A percentile compares a stretch with the other conserved stretches of the same genome.
These are phyloP conservation scores for Periconia sp. DNA, from an alignment of 2,329 filamentous ascomycete genomes.

Conservation along the genomic window DNA sequence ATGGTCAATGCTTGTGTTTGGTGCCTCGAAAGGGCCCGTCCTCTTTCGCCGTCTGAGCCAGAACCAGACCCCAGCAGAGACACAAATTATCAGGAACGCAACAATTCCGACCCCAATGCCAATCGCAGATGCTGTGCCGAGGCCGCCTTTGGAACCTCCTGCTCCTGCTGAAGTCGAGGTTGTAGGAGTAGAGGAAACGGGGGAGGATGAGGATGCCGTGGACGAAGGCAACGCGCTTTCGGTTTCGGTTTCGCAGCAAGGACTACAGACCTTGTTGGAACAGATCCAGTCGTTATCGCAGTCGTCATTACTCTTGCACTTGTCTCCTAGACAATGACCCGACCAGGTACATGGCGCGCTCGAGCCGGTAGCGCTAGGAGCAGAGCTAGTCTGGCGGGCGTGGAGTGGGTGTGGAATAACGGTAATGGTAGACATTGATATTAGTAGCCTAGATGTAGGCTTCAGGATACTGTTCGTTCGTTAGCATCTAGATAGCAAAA, in stretches of 20 bases:
- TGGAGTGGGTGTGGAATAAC: not conserved
- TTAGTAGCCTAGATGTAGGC: too few species aligned
- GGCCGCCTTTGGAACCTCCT: conserved; percentile 2
- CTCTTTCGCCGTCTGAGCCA: conserved; percentile 23
- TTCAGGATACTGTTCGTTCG: not conserved
- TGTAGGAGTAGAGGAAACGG: not conserved
- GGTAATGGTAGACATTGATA: conserved; percentile 5
- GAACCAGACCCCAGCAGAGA: conserved; percentile 29
- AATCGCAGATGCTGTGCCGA: conserved; percentile 28
- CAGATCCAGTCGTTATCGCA: conserved; percentile 35
- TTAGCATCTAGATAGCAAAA: not conserved
- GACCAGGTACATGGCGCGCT: conserved; percentile 16
- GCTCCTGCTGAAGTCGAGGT: not conserved
- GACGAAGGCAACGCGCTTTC: not conserved
- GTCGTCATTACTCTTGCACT: conserved; percentile 27
- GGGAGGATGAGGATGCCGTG: not conserved
- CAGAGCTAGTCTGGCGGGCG: conserved; percentile 2
- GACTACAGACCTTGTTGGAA: conserved; percentile 25
- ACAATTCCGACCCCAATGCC: conserved; percentile 36
- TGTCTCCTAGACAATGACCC: conserved; percentile 17
- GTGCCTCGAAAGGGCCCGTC: conserved; percentile 1
- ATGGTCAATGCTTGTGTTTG: too few species aligned
- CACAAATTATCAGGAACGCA: conserved; percentile 23
- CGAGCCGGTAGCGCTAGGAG: conserved; percentile 12
- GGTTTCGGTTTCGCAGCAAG: conserved; percentile 8